Conservation (phyloP, 208 protist genomes). For the Trypanosoma caninum region DNA sequence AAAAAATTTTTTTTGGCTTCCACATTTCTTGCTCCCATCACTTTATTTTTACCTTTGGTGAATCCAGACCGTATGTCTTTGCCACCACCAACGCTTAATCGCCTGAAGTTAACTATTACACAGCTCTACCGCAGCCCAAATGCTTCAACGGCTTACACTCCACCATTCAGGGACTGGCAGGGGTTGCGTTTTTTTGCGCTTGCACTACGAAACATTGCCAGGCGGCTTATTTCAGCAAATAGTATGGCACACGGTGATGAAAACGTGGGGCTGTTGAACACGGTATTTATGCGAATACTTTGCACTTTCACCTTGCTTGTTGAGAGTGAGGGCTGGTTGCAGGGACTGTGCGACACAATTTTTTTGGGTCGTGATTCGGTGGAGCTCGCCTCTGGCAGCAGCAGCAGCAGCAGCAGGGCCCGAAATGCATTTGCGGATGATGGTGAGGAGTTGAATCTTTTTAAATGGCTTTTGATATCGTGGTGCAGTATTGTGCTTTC, state of each 20-base stretch:
- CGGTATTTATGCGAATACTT: not conserved
- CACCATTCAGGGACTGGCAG: constrained; percentile 20
- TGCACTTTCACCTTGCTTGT: constrained; percentile 6
- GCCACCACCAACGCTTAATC: not conserved
- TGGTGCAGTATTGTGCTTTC: not conserved
- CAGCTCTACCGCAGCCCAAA: constrained; percentile 32
- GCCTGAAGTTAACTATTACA: constrained; percentile 18
- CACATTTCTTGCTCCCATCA: not conserved
- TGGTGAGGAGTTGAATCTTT: not conserved
- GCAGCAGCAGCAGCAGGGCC: too few relatives aligned
- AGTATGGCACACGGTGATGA: not conserved
- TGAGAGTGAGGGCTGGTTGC: not conserved
- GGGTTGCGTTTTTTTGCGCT: constrained; percentile 25
- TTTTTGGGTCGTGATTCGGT: not conserved
- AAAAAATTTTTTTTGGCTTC: constrained; percentile 12
- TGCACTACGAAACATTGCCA: constrained; percentile 4
- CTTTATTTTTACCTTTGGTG: constrained; percentile 6
- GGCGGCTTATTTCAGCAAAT: not conserved
- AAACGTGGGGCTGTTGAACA: not conserved
- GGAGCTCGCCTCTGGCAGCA: not conserved
- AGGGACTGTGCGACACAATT: not conserved
- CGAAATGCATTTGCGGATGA: not conserved
- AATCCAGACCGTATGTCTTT: not conserved
- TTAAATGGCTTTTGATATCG: constrained; percentile 8
- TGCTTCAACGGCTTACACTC: constrained; percentile 31